Base-by-base conservation (phyloP, 768 basidiomycete genomes). In the Pulveroboletus frians region DNA sequence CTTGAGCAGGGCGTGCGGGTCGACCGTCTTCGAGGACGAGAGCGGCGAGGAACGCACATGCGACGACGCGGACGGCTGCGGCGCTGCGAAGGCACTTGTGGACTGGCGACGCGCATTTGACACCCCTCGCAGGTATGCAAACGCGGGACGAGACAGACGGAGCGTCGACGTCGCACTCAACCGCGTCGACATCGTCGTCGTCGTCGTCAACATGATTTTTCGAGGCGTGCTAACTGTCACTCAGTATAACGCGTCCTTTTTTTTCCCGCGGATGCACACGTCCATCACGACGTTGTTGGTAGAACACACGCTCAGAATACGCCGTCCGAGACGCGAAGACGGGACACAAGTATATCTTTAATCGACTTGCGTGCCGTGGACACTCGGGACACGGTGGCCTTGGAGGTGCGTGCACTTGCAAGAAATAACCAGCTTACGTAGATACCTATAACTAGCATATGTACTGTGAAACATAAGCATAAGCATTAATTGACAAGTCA, bases 1-100 rank as follows among this genome's bases (percentile, higher is more conserved):
- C 36, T 80, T 78, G 51, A 96, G 79, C 37, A 93, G 70, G 9
- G 72, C 59, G 59, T 84, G 80, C 21, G 92, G 89, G 63, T 92
- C 85, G 26, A 74, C 60, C 40, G 56, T 49, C 46, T 46, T 37
- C 26, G 60, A 29, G 10, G 65, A 46, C 41, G 58, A 26, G 29
- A 52, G 58, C 53, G 55, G 56, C 8, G 58, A 54, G 4, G 54
- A 18, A n/a, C 54, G 54, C 39, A 39, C 36, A 14, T 50, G 55
- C 8, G 59, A 46, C 43, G 48, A 47, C 45, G 37, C 5, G 39
- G 50, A n/a, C n/a, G 49, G 46, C 29, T 43, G 53, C 1, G 61
- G 45, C 2, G 55, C 65, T 15, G 75, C 73, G 51, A 77, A 73
- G 1, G 72, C 74, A 17, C 76, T 69, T 23, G 57, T 69, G 30